Conservation (phyloP, 1,284 basidiomycete species). For the Microbotryomycetes sp. region DNA sequence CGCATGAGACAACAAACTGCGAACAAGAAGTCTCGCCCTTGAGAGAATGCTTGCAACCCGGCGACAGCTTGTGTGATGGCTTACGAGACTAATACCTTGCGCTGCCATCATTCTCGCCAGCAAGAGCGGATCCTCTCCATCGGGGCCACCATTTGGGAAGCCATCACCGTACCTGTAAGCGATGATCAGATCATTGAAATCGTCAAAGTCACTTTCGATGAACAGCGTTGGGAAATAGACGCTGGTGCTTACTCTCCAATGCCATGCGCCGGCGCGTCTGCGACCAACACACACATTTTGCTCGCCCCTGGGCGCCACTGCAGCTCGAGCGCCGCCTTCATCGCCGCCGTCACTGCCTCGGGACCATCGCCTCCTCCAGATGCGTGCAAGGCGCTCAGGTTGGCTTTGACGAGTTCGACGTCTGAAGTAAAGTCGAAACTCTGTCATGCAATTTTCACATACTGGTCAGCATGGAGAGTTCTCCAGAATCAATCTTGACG, state of each 20-base stretch:
- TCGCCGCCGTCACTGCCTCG: constrained; percentile 90
- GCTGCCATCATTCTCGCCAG: constrained; percentile 83
- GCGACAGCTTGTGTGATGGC: constrained; percentile 34
- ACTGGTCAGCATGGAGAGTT: no score
- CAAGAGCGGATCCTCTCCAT: constrained; percentile 68
- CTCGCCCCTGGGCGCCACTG: constrained; percentile 81
- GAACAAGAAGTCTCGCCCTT: background rate
- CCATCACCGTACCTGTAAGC: constrained; percentile 63
- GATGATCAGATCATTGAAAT: background rate
- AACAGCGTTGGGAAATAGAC: no score
- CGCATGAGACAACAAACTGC: constrained; percentile 96
- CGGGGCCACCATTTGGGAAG: constrained; percentile 46
- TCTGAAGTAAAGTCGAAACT: constrained; percentile 92
- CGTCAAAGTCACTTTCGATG: no score
- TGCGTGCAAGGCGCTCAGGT: constrained; percentile 78
- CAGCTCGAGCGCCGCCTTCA: constrained; percentile 74
- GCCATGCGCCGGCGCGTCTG: constrained; percentile 95
- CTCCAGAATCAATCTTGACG: no score
- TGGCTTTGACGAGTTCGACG: constrained; percentile 75
- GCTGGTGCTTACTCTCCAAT: constrained; percentile 74
- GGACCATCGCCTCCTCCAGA: constrained; percentile 96
- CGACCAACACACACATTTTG: constrained; percentile 70
- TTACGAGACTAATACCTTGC: constrained; percentile 77
- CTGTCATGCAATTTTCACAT: no score
- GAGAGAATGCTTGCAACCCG: background rate